Base-by-base conservation (phyloP, 2,329 filamentous ascomycete species). In the Hypoxylon sp. region DNA sequence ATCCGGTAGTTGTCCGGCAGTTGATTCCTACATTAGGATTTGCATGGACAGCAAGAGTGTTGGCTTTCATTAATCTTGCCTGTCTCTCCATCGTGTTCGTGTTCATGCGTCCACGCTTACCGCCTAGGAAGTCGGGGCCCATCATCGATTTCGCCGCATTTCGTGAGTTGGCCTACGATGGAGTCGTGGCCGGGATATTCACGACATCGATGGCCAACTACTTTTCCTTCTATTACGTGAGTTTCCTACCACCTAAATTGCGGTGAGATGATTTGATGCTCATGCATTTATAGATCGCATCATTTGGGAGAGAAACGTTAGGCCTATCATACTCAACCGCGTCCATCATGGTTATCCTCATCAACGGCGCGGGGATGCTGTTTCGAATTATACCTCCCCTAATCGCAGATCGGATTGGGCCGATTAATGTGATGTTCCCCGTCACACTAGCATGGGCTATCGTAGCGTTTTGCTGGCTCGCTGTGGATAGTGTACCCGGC, bases 61-160 rank as follows among this genome's bases (percentile, higher is more conserved):
- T 78, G 13, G 77, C 74, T n/a, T 78, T 79, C 29, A 76, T 94
- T 42, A 98, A 98, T 80, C 87, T 91, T 46, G 93, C 92, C 0
- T 93, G 93, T 27, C 90, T 98, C 52, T 90, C 97, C 29, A 89
- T 97, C 69, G 95, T 74, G 13, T 58, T 77, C 3, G 54, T 68
- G 8, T 78, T 79, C 60, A 76, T 79, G 76, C 70, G 76, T 6
- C 74, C 77, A 6, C 74, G 77, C 5, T 66, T 79, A 6, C 77
- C 76, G 13, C 77, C 77, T 6, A 71, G 77, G 21, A 76, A 74
- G 55, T 78, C 76, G 0, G 76, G 76, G 0, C 75, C 76, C 7
- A 46, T 78, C 21, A 59, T 79, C 31, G 77, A 79, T n/a, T 62
- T 75, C 10, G 32, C 71, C 15, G 77, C 77, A 2, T 76, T 78